Conservation (phyloP, 257 asterid genomes). For the Nicotiana benthamiana region DNA sequence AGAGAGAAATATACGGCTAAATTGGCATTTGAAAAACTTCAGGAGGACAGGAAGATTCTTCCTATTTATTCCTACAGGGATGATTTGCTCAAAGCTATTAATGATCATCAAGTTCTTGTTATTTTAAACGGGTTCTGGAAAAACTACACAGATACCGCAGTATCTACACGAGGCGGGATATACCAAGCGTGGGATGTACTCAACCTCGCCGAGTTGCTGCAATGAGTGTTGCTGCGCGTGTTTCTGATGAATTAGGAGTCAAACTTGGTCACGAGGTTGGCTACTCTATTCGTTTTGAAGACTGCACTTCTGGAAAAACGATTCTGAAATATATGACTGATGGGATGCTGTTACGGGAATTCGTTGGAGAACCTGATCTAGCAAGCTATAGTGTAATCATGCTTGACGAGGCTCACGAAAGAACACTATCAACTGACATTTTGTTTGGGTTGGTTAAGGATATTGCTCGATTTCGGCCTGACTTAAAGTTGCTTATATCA, state of each 20-base stretch:
- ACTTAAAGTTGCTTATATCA: too few species aligned
- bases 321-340: conserved; percentile 11
- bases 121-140: not conserved
- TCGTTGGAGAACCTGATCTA: not conserved
- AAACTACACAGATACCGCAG: conserved; percentile 5
- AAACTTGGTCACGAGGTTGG: conserved; percentile 13
- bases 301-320: not conserved
- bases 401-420: conserved; percentile 18
- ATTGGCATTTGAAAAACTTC: conserved; percentile 63
- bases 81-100: conserved; percentile 13
- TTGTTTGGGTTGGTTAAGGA: conserved; percentile 19
- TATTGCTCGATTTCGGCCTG: not conserved
- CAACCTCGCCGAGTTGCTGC: conserved; percentile 9
- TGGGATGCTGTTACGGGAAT: conserved; percentile 7
- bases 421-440: conserved; percentile 13
- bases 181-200: not conserved
- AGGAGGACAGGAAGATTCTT: conserved; percentile 14
- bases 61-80: conserved; percentile 14
- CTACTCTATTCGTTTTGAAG: conserved; percentile 9
- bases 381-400: conserved; percentile 10
- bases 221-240: conserved; percentile 4
- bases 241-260: conserved; percentile 6
- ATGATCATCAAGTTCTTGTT: conserved; percentile 14
- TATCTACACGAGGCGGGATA: conserved; percentile 14
- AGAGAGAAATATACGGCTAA: conserved; percentile 50